Percentiles rank a stretch among this genome's conserved stretches.
Conservation (phyloP, 345 rosid genomes). For the Euphorbia tirucalli region DNA sequence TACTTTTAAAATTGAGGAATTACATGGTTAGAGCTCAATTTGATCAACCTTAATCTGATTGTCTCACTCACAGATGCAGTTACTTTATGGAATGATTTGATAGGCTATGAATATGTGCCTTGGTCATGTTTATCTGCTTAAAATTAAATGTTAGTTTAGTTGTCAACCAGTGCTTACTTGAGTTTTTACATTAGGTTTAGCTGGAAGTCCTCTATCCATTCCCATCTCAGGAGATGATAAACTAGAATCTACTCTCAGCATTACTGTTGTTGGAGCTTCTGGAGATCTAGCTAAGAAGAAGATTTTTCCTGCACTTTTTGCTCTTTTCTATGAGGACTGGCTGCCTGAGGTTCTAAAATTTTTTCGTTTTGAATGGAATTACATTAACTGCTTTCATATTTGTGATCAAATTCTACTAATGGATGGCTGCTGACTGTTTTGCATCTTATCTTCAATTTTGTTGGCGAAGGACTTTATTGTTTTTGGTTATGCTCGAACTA, state of each 20-base stretch:
- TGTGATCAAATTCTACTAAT: not conserved
- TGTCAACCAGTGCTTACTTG: not conserved
- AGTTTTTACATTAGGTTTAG: constrained; percentile 33
- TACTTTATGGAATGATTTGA: no score
- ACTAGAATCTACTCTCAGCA: constrained; percentile 55
- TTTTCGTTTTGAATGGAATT: not conserved
- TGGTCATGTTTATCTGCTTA: constrained; percentile 5
- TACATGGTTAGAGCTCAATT: not conserved
- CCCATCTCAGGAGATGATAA: constrained; percentile 28
- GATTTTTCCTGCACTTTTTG: constrained; percentile 88
- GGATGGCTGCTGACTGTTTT: constrained; percentile 10
- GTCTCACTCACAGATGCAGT: no score
- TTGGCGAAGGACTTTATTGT: constrained; percentile 52
- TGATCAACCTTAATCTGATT: not conserved
- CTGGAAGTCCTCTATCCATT: constrained; percentile 39
- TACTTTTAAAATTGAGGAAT: not conserved
- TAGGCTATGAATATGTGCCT: not conserved
- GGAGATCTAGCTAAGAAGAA: constrained; percentile 95
- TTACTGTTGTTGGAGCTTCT: constrained; percentile 91
- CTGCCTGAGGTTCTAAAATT: constrained; percentile 52
- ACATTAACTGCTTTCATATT: not conserved
- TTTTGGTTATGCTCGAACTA: constrained; percentile 79
- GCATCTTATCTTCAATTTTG: constrained; percentile 1
- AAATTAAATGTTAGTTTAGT: not conserved
- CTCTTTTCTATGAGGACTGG: constrained; percentile 80